Base-by-base conservation (phyloP, 345 rosid species). In the Eucalyptus microcorys region DNA sequence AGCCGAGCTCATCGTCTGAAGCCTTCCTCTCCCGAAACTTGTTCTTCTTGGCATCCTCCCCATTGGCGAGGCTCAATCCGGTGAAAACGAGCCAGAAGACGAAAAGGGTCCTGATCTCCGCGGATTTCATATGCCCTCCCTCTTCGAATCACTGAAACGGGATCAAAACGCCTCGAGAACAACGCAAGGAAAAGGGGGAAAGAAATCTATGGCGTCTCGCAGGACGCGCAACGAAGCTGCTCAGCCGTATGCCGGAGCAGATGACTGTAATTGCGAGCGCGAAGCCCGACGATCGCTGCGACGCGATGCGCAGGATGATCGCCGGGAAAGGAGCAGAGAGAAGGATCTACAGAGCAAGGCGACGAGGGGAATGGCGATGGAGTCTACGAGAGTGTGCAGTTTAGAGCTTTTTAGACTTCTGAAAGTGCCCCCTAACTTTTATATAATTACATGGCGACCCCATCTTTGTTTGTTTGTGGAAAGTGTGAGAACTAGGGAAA, bases 11-110 rank as follows among this genome's bases (percentile, higher is more conserved):
- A 89, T 98, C 99, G 86, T 97, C 99, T 34, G 94, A 95, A 88
- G 99, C 97, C 86, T 91, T 87, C 84, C 99, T 95, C 89, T 95
- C 93, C 90, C 98, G 97, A 91, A 97, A 97, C 90, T 96, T 98
- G 90, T 93, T 95, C 68, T 86, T 90, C 57, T 88, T 86, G 17
- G 95, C 87, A 16, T 91, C 96, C 49, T 95, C 93, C 14, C 92
- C 98, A 87, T 61, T 48, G 49, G 87, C 86, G 66, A n/a, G 43
- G 87, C 93, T 86, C 68, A 87, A 90, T 57, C 87, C 87, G 84
- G 45, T 43, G 83, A 89, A 61, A 21, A 89, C 84, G 66, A 87
- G 89, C 83, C 64, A 87, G 42, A 50, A 80, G 61, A 83, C 49
- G 57, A 94, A 90, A 86, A 94, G 88, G 88, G 90, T 90, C 87